These are phyloP conservation scores for Diatrype stigma DNA, from an alignment of 2,329 filamentous ascomycete genomes.

Conservation along the genomic window DNA sequence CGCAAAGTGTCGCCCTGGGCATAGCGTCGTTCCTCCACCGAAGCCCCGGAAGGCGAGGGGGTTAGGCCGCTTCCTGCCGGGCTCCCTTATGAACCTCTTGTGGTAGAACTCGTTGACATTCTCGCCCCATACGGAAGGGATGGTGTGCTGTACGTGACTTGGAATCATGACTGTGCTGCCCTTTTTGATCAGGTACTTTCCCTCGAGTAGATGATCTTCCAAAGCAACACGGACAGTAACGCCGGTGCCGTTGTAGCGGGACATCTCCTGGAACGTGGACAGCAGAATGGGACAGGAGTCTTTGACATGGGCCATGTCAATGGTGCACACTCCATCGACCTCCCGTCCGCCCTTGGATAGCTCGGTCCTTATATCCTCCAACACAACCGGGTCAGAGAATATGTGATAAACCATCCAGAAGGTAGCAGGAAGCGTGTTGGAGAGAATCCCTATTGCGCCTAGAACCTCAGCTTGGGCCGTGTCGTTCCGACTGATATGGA, in stretches of 20 bases:
- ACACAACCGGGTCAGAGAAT: conserved; percentile 7
- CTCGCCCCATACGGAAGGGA: conserved; percentile 8
- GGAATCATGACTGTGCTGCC: conserved; percentile 9
- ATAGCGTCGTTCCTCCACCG: too few relatives aligned
- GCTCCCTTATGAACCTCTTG: conserved; percentile 5
- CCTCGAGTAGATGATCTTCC: conserved; percentile 10
- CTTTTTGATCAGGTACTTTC: conserved; percentile 14
- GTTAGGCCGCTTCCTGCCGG: too few relatives aligned
- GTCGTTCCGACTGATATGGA: too few relatives aligned
- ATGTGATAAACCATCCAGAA: conserved; percentile 13
- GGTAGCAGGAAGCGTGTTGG: conserved; percentile 9
- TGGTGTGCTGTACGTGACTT: conserved; percentile 6
- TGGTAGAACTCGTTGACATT: conserved; percentile 9
- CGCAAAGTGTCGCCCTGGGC: too few relatives aligned
- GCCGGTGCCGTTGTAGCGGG: conserved; percentile 9
- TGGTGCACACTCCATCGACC: background rate
- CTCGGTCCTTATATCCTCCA: conserved; percentile 10
- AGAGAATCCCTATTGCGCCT: conserved; percentile 4
- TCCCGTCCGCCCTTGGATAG: conserved; percentile 2
- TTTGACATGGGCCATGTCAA: conserved; percentile 4
- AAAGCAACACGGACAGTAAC: conserved; percentile 6
- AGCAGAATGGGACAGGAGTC: conserved; percentile 11
- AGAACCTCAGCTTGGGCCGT: conserved; percentile 5
- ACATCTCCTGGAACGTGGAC: conserved; percentile 11
- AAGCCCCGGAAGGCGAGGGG: too few relatives aligned